These are phyloP conservation scores for Monascus ruber DNA, from an alignment of 2,329 filamentous ascomycete species.

Conservation along the genomic window DNA sequence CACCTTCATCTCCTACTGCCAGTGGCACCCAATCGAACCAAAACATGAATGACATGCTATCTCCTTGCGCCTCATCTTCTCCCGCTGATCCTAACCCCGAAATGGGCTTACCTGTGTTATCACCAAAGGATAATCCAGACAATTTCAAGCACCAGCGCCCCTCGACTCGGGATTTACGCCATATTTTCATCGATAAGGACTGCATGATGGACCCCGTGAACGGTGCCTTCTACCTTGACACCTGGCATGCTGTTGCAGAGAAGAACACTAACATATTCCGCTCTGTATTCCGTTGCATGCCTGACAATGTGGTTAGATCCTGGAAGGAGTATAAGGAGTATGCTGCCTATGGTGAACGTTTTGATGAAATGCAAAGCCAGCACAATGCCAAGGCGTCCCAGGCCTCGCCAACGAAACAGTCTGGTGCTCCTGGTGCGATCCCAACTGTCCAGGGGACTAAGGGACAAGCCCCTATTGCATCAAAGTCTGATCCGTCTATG, in stretches of 20 bases:
- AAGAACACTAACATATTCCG: constrained; percentile 96
- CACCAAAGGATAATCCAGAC: constrained; percentile 33
- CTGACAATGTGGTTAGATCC: constrained; percentile 82
- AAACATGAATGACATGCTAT: constrained; percentile 12
- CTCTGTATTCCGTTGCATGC: constrained; percentile 91
- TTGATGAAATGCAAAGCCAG: constrained; percentile 55
- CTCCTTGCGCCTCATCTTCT: constrained; percentile 53
- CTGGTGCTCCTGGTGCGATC: constrained; percentile 27
- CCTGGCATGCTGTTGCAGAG: constrained; percentile 75
- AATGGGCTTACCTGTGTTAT: constrained; percentile 61
- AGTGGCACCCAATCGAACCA: constrained; percentile 6
- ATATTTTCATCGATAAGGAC: constrained; percentile 67
- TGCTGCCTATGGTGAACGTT: constrained; percentile 62
- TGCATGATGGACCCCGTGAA: constrained; percentile 90
- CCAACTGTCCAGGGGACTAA: constrained; percentile 13
- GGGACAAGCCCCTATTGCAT: constrained; percentile 15
- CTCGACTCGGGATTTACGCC: constrained; percentile 54
- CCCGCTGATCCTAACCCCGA: constrained; percentile 59
- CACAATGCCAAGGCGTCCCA: constrained; percentile 39
- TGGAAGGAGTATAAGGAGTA: constrained; percentile 92
- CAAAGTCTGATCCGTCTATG: constrained; percentile 7
- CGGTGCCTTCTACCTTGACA: constrained; percentile 70
- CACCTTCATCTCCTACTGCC: constrained; percentile 6
- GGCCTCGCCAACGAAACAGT: constrained; percentile 31
- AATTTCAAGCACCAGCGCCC: constrained; percentile 39